phyloP scores from a whole-genome alignment of 176 grass and related monocot genomes.

The maize (Zea mays) region DNA sequence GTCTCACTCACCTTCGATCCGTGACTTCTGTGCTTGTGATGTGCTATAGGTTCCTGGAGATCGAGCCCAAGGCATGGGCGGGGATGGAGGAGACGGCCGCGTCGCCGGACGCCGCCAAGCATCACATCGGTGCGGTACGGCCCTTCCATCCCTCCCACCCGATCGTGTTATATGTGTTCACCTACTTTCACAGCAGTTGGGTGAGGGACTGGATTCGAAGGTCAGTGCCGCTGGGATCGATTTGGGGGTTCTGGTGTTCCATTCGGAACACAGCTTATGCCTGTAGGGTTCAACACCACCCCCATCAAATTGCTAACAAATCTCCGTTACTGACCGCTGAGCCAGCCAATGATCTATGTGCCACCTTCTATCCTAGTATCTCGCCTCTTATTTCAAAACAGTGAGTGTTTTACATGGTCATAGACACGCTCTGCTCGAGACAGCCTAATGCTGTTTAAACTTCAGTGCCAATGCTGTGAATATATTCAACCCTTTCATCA shows the following conservation, averaged over 20 bases:
- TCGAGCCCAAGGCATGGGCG: constrained; percentile 72
- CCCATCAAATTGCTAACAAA: background rate
- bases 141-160: background rate
- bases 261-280: background rate
- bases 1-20: constrained; percentile 12
- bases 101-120: constrained; percentile 67
- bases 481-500: too few relatives aligned
- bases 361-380: too few relatives aligned
- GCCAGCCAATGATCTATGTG: background rate
- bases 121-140: constrained; percentile 84
- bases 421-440: too few relatives aligned
- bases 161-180: background rate
- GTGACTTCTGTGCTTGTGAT: background rate
- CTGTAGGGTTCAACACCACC: background rate
- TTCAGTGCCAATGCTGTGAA: too few relatives aligned
- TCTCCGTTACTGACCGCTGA: background rate
- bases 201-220: background rate
- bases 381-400: too few relatives aligned
- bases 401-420: too few relatives aligned
- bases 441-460: too few relatives aligned
- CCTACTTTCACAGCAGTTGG: background rate
- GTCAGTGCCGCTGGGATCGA: background rate
- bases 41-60: constrained; percentile 72
- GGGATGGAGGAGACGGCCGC: constrained; percentile 95
- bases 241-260: background rate